These are phyloP conservation scores for Wickerhamiella cacticola DNA, from an alignment of 805 yeast species.

Conservation along the genomic window DNA sequence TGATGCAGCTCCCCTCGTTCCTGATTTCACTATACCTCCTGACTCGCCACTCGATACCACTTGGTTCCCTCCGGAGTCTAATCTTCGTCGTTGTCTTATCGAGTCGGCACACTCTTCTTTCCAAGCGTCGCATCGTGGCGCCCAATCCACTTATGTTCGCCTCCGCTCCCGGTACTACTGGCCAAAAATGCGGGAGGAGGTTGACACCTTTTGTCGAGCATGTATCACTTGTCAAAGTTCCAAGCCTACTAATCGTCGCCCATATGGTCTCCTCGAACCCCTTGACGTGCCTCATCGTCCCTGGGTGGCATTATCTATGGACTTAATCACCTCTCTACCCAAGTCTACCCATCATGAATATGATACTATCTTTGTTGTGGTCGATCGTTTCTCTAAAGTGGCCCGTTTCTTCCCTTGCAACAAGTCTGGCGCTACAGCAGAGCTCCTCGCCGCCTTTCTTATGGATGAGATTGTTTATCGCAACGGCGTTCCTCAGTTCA, in stretches of 20 bases:
- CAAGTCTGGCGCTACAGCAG: not conserved
- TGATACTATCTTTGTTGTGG: not conserved
- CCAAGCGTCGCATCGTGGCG: not conserved
- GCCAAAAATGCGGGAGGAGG: not conserved
- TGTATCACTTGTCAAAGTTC: not conserved
- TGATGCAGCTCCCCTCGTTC: not conserved
- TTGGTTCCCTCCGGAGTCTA: not conserved
- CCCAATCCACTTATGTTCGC: not conserved
- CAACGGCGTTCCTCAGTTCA: not conserved
- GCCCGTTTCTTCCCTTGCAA: constrained; percentile 1
- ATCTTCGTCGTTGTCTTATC: not conserved
- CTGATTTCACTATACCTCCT: not conserved
- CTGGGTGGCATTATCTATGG: not conserved
- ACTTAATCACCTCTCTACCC: not conserved
- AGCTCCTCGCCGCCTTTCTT: not conserved
- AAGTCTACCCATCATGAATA: not conserved
- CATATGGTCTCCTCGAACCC: not conserved
- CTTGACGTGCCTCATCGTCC: not conserved
- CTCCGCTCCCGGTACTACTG: not conserved
- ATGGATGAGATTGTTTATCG: not conserved
- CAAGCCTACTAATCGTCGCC: not conserved
- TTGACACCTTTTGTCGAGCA: not conserved
- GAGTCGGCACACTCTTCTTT: not conserved
- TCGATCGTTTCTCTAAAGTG: constrained; percentile 2
- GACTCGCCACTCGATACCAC: not conserved